Base-by-base conservation (phyloP, 352 stramenopile species). In the Pythium insidiosum region DNA sequence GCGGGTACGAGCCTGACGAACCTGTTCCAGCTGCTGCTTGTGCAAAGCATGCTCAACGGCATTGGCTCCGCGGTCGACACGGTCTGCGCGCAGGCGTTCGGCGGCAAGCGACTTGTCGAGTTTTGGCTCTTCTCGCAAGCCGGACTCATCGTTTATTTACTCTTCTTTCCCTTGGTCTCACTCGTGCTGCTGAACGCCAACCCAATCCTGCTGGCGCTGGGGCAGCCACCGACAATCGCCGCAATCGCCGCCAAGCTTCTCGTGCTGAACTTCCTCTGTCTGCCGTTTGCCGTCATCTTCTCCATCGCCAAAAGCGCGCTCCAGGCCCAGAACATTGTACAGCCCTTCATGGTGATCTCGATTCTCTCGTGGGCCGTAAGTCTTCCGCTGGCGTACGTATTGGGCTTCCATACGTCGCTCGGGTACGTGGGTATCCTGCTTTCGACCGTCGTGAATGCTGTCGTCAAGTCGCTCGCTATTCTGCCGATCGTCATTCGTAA, bases 41-140 rank as follows among this genome's bases (percentile, higher is more conserved):
- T 44, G 1, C 36, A 45, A 11, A 57, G 42, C 7, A 29, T 72
- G 9, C 21, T 53, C 18, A 58, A 53, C 24, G 70, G 67, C 3
- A 46, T 70, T 5, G 56, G 52, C 2, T 42, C 58, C 3, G 56
- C 56, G 0, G 38, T 73, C 35, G 59, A 70, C 38, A 76, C 64
- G 10, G 35, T 76, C 28, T 78, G 62, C 31, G 58, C 66, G 24
- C 67, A 83, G 38, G 51, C 63, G 6, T 73, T 53, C 19, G 70
- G 67, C 12, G 67, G 53, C 18, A 60, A 57, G 33, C 60, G 63
- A 36, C 37, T 39, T 1, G 30, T 30, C 2, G 63, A 83, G 42
- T 25, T 83, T 23, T 75, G 67, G 44, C 16, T 80, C 11, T 71
- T 66, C 22, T 53, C 47, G 0, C 70, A 83, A 43, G 58, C 67